A percentile compares a stretch with the other conserved stretches of the same genome.
Evolutionary conservation across 768 basidiomycete genomes (phyloP).

Genomic region (Kwoniella mangroviensis): DNA sequence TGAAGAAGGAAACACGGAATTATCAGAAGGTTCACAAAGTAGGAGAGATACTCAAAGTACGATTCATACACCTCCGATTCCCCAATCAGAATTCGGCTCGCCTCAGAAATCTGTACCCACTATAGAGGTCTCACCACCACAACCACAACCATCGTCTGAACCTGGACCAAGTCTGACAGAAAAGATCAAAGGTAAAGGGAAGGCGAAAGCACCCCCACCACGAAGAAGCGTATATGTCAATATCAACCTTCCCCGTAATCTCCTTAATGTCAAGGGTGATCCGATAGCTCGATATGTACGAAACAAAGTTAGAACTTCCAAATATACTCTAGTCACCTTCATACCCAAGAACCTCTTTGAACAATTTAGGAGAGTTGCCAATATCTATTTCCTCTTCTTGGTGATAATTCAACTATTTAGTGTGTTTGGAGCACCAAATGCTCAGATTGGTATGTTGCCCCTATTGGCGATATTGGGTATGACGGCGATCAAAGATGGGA

Average conservation of each 20-base stretch:
- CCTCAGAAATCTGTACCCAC: not conserved
- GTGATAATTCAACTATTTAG: constrained; percentile 87
- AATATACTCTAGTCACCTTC: constrained; percentile 89
- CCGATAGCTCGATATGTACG: constrained; percentile 77
- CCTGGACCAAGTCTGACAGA: not conserved
- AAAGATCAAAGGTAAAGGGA: constrained; percentile 17
- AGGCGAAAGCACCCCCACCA: constrained; percentile 21
- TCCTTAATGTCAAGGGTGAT: constrained; percentile 74
- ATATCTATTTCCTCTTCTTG: constrained; percentile 86
- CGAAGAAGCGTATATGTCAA: constrained; percentile 84
- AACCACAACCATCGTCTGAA: not conserved
- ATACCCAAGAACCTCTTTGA: constrained; percentile 92
- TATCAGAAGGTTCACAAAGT: not conserved
- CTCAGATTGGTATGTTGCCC: constrained; percentile 80
- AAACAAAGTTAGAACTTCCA: constrained; percentile 93
- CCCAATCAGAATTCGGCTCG: constrained; percentile 7
- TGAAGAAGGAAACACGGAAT: not conserved
- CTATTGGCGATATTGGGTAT: constrained; percentile 83
- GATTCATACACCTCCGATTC: not conserved
- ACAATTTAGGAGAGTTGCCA: constrained; percentile 91
- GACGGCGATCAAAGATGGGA: constrained; percentile 92
- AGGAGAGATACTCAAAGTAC: constrained; percentile 19
- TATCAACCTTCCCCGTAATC: constrained; percentile 66
- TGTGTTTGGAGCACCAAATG: constrained; percentile 84
- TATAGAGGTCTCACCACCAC: not conserved